Evolutionary conservation across 2,329 filamentous ascomycete species (phyloP).

Genomic region (Alternaria sp.): DNA sequence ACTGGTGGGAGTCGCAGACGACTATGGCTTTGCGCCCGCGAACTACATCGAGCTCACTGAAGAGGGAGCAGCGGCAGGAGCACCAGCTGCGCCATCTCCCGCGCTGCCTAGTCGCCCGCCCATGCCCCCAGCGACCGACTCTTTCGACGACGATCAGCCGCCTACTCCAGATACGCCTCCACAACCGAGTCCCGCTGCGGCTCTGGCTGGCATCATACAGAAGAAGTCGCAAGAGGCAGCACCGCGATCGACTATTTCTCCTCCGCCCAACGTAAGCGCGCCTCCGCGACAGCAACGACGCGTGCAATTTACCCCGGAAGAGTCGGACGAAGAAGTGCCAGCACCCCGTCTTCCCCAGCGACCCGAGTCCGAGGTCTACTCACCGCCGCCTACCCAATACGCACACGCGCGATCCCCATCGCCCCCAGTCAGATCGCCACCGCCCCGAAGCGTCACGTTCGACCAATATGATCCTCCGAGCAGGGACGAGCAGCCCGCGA

Average conservation of each 20-base stretch:
- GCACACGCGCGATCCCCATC: constrained; percentile 50
- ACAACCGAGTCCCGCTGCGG: constrained; percentile 64
- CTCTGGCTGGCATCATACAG: constrained; percentile 61
- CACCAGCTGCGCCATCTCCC: constrained; percentile 52
- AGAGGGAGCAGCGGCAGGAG: constrained; percentile 47
- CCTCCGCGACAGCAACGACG: constrained; percentile 58
- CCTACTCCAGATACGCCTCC: constrained; percentile 55
- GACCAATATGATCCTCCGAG: constrained; percentile 50
- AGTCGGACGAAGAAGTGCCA: constrained; percentile 69
- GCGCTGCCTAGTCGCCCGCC: constrained; percentile 50
- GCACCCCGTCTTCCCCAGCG: constrained; percentile 68
- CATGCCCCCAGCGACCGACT: constrained; percentile 49
- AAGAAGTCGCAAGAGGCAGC: constrained; percentile 53
- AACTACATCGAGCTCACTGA: constrained; percentile 87
- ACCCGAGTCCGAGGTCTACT: constrained; percentile 63
- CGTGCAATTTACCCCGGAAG: constrained; percentile 68
- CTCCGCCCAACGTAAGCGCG: constrained; percentile 59
- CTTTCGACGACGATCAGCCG: constrained; percentile 53
- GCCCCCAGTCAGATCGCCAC: constrained; percentile 45
- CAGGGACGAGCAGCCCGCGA: constrained; percentile 49
- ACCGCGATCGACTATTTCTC: constrained; percentile 48
- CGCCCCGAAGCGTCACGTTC: constrained; percentile 46
- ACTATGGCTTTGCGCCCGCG: constrained; percentile 92
- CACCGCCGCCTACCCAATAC: constrained; percentile 56
- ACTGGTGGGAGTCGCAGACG: constrained; percentile 79